Conservation (phyloP, 2,329 filamentous ascomycete species). For the Xylaria arbuscula region DNA sequence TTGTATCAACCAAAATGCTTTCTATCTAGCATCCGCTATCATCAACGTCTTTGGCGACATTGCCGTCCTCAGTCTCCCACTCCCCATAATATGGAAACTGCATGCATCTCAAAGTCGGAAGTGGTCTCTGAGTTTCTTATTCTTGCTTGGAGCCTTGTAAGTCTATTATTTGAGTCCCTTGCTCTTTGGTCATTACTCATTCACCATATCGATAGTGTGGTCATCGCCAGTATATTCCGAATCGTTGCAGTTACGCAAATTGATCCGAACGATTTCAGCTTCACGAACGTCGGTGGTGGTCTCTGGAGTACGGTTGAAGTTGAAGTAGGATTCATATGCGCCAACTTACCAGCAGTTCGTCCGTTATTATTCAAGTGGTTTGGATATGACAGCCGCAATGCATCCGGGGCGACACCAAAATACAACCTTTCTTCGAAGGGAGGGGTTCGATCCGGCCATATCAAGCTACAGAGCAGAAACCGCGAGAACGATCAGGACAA, state of each 20-base stretch:
- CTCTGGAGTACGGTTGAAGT: constrained; percentile 49
- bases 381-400: constrained; percentile 34
- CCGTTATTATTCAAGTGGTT: constrained; percentile 45
- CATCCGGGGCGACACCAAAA: constrained; percentile 39
- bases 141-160: constrained; percentile 50
- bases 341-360: constrained; percentile 45
- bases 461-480: constrained; percentile 42
- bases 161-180: constrained; percentile 23
- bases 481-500: constrained; percentile 40
- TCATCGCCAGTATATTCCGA: constrained; percentile 48
- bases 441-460: constrained; percentile 38
- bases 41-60: constrained; percentile 49
- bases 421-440: constrained; percentile 44
- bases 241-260: constrained; percentile 46
- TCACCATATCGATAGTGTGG: constrained; percentile 37
- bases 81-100: constrained; percentile 49
- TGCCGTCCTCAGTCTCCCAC: constrained; percentile 47
- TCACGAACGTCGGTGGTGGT: constrained; percentile 45
- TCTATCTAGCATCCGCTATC: constrained; percentile 45
- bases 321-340: constrained; percentile 48
- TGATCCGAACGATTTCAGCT: constrained; percentile 44
- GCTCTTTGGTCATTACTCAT: constrained; percentile 31
- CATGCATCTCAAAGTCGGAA: constrained; percentile 48
- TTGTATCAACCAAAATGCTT: constrained; percentile 44
- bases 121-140: constrained; percentile 48